Evolutionary conservation across 129 eudicot species (phyloP), one percentile per base, ranked within the genome.

Genomic region (Saposhnikovia divaricata): DNA sequence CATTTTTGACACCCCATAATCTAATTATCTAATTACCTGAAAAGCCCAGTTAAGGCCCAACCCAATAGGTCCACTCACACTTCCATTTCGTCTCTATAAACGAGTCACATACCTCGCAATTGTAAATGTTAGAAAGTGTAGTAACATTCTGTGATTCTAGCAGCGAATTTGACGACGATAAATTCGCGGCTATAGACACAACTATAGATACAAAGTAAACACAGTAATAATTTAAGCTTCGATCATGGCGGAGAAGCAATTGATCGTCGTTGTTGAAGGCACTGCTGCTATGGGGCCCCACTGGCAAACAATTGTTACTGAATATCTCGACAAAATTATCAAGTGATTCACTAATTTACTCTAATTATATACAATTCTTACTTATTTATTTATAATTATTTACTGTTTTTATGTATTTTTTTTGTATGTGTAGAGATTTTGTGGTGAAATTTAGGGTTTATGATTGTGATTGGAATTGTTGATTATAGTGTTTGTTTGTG

Each of bases 251-350:
- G 91, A 89, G 74, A 88, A 91, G 80, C 93, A 90, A 87, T 88
- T 94, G 80, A 89, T 94, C 81, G 81, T 94, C n/a, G 96, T 84
- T 19, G 96, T 94, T 42, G 98, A 94, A 88, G 97, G 93, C 82
- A 91, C 97, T 31, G 98, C 97, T 75, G 93, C 98, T 77, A 47
- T 90, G 77, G 98, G 96, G 2, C 96, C 96, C 27, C 86, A 78
- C 85, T 94, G 98, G 98, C 80, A 81, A 11, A 88, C 93, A 65
- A 86, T 94, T 79, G 76, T 94, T 44, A 78, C 89, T 70, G 97
- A 92, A 79, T 92, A 91, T 81, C 92, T 94, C 48, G 96, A 94
- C 1, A 92, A 94, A 80, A 90, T 92, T 72, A 83, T 94, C 80
- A 86, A 96, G 98, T 91, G n/a, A 59, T 7, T 59, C 4, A 19